Percentiles rank a stretch among this genome's conserved stretches.
Evolutionary conservation across 2,329 filamentous ascomycete species (phyloP).

Genomic region (Penicillium sp.): DNA sequence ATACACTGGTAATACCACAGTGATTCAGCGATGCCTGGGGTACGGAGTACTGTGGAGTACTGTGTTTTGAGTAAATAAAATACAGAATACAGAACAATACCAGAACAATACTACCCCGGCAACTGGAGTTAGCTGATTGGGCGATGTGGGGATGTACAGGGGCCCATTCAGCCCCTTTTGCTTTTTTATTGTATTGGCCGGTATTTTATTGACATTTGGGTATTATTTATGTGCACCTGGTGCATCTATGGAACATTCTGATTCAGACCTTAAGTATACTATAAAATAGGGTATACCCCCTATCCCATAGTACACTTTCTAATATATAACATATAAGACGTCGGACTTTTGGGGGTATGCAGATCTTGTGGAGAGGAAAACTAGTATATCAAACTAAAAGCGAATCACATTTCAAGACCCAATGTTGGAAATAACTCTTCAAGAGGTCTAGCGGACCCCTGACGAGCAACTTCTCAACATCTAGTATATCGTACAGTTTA

Average conservation of each 20-base stretch:
- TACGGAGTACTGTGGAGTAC: too few species aligned
- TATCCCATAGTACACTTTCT: not conserved
- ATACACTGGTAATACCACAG: conserved; percentile 17
- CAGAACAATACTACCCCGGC: not conserved
- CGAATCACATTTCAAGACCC: not conserved
- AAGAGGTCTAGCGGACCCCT: not conserved
- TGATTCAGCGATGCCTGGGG: too few species aligned
- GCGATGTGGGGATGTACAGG: not conserved
- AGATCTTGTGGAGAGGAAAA: conserved; percentile 9
- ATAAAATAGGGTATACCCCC: too few species aligned
- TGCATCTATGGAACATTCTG: not conserved
- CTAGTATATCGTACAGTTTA: not conserved
- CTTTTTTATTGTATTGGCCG: not conserved
- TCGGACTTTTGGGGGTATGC: not conserved
- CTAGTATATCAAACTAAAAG: not conserved
- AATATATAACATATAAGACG: not conserved
- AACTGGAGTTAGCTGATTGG: conserved; percentile 3
- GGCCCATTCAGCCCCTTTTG: conserved; percentile 10
- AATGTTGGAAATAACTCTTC: not conserved
- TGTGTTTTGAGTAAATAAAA: not conserved
- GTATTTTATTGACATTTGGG: not conserved
- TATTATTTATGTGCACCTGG: not conserved
- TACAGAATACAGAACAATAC: conserved; percentile 3
- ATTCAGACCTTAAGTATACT: not conserved
- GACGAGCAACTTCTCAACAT: too few species aligned